Base-by-base conservation (phyloP, 345 rosid species). In the Bruguiera sexangula region DNA sequence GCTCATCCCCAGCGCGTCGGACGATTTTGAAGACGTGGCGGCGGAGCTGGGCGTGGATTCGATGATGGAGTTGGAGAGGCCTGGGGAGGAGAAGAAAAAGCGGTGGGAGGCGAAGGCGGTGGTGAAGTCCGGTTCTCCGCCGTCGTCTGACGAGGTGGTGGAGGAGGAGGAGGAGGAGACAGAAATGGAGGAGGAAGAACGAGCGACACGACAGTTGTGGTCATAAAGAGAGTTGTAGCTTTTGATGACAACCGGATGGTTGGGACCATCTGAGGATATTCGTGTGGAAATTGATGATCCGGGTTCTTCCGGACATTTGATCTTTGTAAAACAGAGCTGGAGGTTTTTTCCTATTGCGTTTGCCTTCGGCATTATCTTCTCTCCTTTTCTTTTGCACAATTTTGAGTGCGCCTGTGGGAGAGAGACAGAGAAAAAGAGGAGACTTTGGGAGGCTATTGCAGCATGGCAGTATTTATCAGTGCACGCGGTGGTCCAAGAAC, bases 21-120 rank as follows among this genome's bases (percentile, higher is more conserved):
- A 69, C 22, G 78, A 70, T 52, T 80, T 74, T 3, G 77, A 2
- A 16, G 65, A 22, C 10, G 73, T 79, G 22, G 75, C 70, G 30
- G 76, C 62, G 53, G 83, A 66, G 50, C 18, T 43, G 31, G 82
- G 76, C 24, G 81, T 24, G 6, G 95, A 82, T 59, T 91, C 95
- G 36, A 85, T 74, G 75, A 94, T 91, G 85, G 96, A 91, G 83
- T 89, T 94, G 67, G 98, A 94, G 24, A 77, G 82, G 36, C 98
- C 97, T 0, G 98, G 98, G 4, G 91, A 83, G 67, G 97, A 82
- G 89, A 89, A 87, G 82, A 94, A 94, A 89, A 94, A 88, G 63
- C 96, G 95, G 10, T 83, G 87, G 13, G 97, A 88, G 68, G 98
- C 95, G 62, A 81, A 81, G 24, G 80, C 81, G 59, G 92, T 73